Evolutionary conservation across 2,329 filamentous ascomycete genomes (phyloP).

Genomic region (Raffaelea ambrosiae): DNA sequence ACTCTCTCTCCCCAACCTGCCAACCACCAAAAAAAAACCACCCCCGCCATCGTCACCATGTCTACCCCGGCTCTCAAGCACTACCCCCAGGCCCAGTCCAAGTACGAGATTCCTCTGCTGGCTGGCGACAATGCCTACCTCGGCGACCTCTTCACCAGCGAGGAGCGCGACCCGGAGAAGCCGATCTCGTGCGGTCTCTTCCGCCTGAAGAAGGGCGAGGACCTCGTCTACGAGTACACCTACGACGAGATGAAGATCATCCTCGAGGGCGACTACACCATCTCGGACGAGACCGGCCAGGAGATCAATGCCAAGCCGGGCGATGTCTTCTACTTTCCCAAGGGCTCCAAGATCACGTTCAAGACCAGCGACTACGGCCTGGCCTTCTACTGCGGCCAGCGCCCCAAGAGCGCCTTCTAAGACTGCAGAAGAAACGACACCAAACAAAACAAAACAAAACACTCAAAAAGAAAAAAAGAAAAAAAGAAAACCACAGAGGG

Average conservation of each 20-base stretch:
- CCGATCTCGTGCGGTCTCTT: slow-evolving; percentile 4
- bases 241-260: slow-evolving; percentile 10
- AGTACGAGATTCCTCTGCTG: slow-evolving; percentile 4
- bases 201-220: slow-evolving; percentile 6
- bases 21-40: too few species aligned
- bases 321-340: slow-evolving; percentile 8
- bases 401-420: slow-evolving; percentile 6
- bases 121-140: slow-evolving; percentile 5
- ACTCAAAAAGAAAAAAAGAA: background rate
- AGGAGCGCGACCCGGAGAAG: slow-evolving; percentile 1
- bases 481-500: background rate
- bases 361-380: slow-evolving; percentile 7
- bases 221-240: slow-evolving; percentile 5
- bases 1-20: too few species aligned
- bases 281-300: slow-evolving; percentile 3
- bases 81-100: slow-evolving; percentile 6
- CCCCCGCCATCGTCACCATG: background rate
- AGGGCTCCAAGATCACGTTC: slow-evolving; percentile 5
- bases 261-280: slow-evolving; percentile 7
- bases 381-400: slow-evolving; percentile 6
- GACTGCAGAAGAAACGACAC: background rate
- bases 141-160: slow-evolving; percentile 7
- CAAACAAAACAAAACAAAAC: background rate
- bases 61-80: slow-evolving; percentile 4
- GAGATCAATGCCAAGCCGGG: slow-evolving; percentile 4